Evolutionary conservation across 2,329 filamentous ascomycete genomes (phyloP).

Genomic region (Cyclaneusma minus): DNA sequence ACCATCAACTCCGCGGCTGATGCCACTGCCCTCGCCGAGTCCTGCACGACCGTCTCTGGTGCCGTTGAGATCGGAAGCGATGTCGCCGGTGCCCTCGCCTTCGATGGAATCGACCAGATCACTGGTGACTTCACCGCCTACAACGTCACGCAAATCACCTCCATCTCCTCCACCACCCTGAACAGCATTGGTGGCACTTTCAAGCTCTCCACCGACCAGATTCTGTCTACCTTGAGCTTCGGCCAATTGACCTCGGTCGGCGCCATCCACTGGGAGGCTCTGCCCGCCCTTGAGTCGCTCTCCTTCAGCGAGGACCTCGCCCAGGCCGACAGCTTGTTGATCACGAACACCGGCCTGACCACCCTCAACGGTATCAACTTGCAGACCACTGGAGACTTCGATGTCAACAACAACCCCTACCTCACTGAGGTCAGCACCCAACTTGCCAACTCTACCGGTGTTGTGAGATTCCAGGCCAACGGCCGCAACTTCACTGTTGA

Average conservation of each 20-base stretch:
- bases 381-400: conserved; percentile 51
- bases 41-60: conserved; percentile 16
- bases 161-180: conserved; percentile 45
- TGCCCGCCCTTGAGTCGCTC: conserved; percentile 45
- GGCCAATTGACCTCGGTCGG: conserved; percentile 47
- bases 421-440: conserved; percentile 63
- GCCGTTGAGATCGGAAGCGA: conserved; percentile 19
- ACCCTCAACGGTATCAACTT: conserved; percentile 72
- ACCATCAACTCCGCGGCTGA: conserved; percentile 17
- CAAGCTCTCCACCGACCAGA: conserved; percentile 49
- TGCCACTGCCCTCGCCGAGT: conserved; percentile 11
- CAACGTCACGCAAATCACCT: conserved; percentile 34
- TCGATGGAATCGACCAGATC: conserved; percentile 44
- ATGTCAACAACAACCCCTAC: conserved; percentile 82
- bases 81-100: conserved; percentile 25
- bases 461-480: conserved; percentile 68
- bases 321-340: conserved; percentile 50
- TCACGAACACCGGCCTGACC: conserved; percentile 75
- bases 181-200: conserved; percentile 54
- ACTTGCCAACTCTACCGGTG: conserved; percentile 57
- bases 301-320: conserved; percentile 46
- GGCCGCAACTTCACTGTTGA: conserved; percentile 51
- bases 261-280: conserved; percentile 54
- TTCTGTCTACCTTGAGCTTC: conserved; percentile 54
- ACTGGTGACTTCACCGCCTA: conserved; percentile 40